Conservation (phyloP, 1,284 basidiomycete genomes). For the Trichosporon faecale region DNA sequence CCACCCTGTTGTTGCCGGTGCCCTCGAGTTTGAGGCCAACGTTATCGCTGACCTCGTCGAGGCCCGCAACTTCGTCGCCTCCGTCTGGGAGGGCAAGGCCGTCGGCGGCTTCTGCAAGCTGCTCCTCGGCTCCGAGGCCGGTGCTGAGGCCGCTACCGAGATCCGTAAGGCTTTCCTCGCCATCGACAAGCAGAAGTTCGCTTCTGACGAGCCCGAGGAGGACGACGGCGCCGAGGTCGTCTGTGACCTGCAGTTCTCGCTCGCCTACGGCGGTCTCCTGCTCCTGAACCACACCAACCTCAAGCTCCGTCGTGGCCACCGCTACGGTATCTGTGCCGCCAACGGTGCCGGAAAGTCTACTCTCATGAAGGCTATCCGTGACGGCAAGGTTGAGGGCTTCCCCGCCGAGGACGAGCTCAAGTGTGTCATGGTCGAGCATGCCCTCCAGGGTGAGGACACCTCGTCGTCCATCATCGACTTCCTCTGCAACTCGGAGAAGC, state of each 20-base stretch:
- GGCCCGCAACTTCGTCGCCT: constrained; percentile 64
- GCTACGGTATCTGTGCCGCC: constrained; percentile 92
- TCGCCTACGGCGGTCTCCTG: constrained; percentile 93
- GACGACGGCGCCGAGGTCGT: constrained; percentile 88
- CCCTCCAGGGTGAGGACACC: constrained; percentile 86
- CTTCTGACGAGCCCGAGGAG: constrained; percentile 67
- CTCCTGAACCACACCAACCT: constrained; percentile 93
- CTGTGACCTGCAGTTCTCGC: constrained; percentile 88
- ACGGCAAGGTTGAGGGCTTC: constrained; percentile 94
- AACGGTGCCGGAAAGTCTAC: constrained; percentile 98
- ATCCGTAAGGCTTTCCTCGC: constrained; percentile 71
- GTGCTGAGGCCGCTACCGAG: constrained; percentile 59
- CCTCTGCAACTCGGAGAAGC: constrained; percentile 62
- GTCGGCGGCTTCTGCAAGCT: constrained; percentile 66
- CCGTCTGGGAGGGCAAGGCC: constrained; percentile 67
- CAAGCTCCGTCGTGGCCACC: constrained; percentile 81
- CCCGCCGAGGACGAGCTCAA: constrained; percentile 81
- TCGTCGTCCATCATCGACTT: constrained; percentile 80
- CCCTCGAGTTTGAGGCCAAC: constrained; percentile 67
- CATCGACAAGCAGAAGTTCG: constrained; percentile 64
- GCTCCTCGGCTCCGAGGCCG: constrained; percentile 47
- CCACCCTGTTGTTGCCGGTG: constrained; percentile 49
- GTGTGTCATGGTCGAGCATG: constrained; percentile 94
- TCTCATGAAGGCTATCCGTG: constrained; percentile 89
- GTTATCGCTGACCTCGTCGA: constrained; percentile 75